phyloP scores from a whole-genome alignment of 2,329 filamentous ascomycete species.

The Calonectria hawksworthii region DNA sequence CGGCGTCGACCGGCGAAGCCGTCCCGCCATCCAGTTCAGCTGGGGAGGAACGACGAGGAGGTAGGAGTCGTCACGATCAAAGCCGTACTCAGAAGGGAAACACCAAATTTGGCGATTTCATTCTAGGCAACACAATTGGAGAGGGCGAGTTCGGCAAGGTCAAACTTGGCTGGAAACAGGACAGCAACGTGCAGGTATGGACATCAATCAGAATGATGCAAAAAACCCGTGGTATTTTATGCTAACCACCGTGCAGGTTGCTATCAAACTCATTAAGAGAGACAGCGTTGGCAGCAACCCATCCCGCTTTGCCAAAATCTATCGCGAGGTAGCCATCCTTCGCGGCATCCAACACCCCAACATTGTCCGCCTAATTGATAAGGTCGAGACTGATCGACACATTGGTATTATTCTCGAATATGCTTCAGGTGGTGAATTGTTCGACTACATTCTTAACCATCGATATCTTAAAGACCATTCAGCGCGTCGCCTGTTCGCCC shows the following conservation, averaged over 20 bases:
- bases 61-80: slow-evolving; percentile 73
- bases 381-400: slow-evolving; percentile 97
- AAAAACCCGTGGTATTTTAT: background rate
- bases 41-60: slow-evolving; percentile 62
- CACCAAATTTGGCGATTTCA: slow-evolving; percentile 94
- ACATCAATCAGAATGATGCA: too few species aligned
- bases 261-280: slow-evolving; percentile 96
- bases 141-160: slow-evolving; percentile 99
- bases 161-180: slow-evolving; percentile 97
- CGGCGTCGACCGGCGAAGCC: slow-evolving; percentile 50
- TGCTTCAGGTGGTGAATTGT: slow-evolving; percentile 95
- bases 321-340: slow-evolving; percentile 95
- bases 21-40: slow-evolving; percentile 60
- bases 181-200: slow-evolving; percentile 84
- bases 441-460: slow-evolving; percentile 98
- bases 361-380: slow-evolving; percentile 96
- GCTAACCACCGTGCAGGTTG: slow-evolving; percentile 71
- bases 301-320: slow-evolving; percentile 93
- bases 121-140: slow-evolving; percentile 93
- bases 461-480: slow-evolving; percentile 95
- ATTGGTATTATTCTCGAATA: slow-evolving; percentile 99
- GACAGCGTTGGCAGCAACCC: slow-evolving; percentile 92
- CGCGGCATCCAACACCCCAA: slow-evolving; percentile 92
- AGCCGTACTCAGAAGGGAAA: slow-evolving; percentile 70
- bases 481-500: slow-evolving; percentile 91